Base-by-base conservation (phyloP, 192 early-diverging fungal genomes). In the Bifiguratus adelaidae region DNA sequence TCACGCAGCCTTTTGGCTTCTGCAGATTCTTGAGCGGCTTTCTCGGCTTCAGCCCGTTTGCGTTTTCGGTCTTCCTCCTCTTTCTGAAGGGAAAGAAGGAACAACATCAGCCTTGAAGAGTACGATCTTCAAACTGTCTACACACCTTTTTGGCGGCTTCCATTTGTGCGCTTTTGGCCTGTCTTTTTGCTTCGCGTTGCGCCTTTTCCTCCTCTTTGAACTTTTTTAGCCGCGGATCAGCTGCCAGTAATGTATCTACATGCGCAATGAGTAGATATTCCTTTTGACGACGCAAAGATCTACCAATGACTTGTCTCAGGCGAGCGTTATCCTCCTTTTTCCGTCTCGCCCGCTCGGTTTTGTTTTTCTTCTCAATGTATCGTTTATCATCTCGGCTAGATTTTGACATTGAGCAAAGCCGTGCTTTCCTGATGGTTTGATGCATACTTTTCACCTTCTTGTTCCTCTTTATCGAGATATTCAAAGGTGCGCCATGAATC, bases 401-500 rank as follows among this genome's bases (percentile, higher is more conserved):
- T 3, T n/a, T 32, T n/a, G 3, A 0, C 2, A 30, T 25, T 7
- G 32, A n/a, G 16, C 44, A 6, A 26, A 32, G 2, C 16, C n/a
- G n/a, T n/a, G n/a, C n/a, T 1, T 43, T 0, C 23, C 4, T 3
- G 23, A 30, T 27, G 26, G 15, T 8, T 23, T 50, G 4, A 61
- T 0, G 29, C 58, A 52, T 63, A 77, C 76, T 69, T 85, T 47
- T 86, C 85, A 8, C 60, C 58, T 22, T 87, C 84, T 22, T 74
- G 73, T 37, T 89, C 88, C 48, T 88, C 82, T 66, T 88, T 86
- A 51, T 91, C 86, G 36, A 83, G 52, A 30, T 73, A 80, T 59
- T 91, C 88, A 60, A 86, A 91, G 9, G 76, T 66, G 38, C 88
- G 58, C 86, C 86, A 89, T 16, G 83, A 86, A 34, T 91, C 85